Evolutionary conservation across 2,329 filamentous ascomycete genomes (phyloP).

Genomic region (Claviceps quebecensis): DNA sequence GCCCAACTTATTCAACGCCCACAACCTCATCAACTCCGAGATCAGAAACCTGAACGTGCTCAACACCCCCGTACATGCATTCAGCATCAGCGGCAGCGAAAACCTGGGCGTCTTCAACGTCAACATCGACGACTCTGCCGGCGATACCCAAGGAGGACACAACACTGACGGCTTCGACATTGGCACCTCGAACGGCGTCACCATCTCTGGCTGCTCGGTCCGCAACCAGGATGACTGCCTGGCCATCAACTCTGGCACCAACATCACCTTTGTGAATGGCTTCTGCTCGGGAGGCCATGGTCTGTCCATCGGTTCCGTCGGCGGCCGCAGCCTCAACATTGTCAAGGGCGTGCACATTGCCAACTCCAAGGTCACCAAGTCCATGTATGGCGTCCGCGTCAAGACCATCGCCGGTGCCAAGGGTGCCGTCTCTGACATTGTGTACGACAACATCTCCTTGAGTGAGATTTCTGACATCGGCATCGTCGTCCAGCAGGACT

Average conservation of each 20-base stretch:
- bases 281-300: not conserved
- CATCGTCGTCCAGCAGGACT: slow-evolving; percentile 29
- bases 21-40: slow-evolving; percentile 16
- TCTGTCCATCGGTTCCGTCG: not conserved
- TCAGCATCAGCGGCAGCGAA: not conserved
- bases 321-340: not conserved
- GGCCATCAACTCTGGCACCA: slow-evolving; percentile 1
- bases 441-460: not conserved
- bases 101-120: not conserved
- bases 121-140: not conserved
- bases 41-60: not conserved
- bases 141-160: not conserved
- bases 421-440: not conserved
- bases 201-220: not conserved
- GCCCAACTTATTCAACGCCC: slow-evolving; percentile 45
- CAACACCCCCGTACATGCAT: not conserved
- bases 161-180: slow-evolving; percentile 2
- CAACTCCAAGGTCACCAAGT: slow-evolving; percentile 1
- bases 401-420: not conserved
- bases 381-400: not conserved
- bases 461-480: slow-evolving; percentile 26
- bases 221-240: slow-evolving; percentile 1
- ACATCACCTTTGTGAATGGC: not conserved
- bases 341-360: slow-evolving; percentile 1
- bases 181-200: not conserved